Base-by-base conservation (phyloP, 768 basidiomycete species). In the Phanerochaete sordida region DNA sequence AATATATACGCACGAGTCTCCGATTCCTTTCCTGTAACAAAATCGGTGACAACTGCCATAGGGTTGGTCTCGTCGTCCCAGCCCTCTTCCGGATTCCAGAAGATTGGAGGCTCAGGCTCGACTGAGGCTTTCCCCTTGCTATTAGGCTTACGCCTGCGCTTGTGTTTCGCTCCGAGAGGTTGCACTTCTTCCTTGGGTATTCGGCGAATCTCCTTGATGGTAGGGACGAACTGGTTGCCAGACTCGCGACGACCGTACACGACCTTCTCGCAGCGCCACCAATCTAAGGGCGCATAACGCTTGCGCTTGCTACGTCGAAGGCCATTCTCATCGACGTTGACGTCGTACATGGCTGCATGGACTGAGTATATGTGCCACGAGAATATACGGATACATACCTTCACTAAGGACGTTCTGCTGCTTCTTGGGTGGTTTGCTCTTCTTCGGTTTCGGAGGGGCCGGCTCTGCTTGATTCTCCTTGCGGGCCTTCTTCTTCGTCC, bases 251-350 rank as follows among this genome's bases (percentile, higher is more conserved):
- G 81, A 6, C 88, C 88, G 66, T 93, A 98, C 1, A 95, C 86
- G 24, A 93, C 82, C 62, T 86, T 88, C 74, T 98, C 96, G 65
- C 85, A 84, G n/a, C 94, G 84, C 96, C 96, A 98, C 78, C 82
- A 96, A 43, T 92, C 90, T 35, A 98, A 77, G 3, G 95, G 96
- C 51, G 75, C 75, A 66, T 84, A 85, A 31, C 84, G 84, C 56
- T 81, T 77, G 24, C 95, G 86, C 50, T 76, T 75, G 30, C 92
- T 88, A 52, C 89, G 85, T 19, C 94, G 87, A 1, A 90, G 76
- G 24, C 87, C 87, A 30, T 69, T 63, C 31, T 67, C 65, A 24
- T 75, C 66, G 16, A 68, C 49, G 56, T 71, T 57, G 27, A 58
- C 49, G 45, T 71, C 70, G 13, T 70, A 71, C 2, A 70, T 61